phyloP scores from a whole-genome alignment of 2,329 filamentous ascomycete species.

The Penicillium sp. region DNA sequence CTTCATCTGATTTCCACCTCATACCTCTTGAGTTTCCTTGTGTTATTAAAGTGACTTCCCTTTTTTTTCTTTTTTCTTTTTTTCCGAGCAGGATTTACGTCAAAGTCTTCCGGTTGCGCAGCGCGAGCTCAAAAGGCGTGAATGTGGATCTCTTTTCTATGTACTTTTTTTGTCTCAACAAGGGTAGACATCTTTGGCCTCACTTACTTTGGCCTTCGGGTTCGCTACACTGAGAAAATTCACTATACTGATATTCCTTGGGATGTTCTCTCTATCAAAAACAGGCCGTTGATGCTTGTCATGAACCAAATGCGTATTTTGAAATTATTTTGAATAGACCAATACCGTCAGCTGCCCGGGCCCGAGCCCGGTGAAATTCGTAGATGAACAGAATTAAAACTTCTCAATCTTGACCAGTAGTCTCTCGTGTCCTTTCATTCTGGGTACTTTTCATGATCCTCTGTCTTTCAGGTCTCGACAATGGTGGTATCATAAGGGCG shows the following conservation, averaged over 20 bases:
- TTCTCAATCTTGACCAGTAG: neutral
- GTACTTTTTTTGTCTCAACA: neutral
- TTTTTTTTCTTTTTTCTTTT: constrained; percentile 1
- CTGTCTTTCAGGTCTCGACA: neutral
- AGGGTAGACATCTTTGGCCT: neutral
- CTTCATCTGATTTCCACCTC: constrained; percentile 43
- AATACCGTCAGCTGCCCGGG: neutral
- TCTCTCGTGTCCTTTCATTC: neutral
- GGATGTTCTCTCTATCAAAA: neutral
- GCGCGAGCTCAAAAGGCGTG: constrained; percentile 27
- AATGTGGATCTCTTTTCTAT: constrained; percentile 17
- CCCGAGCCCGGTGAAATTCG: neutral
- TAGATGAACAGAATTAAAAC: neutral
- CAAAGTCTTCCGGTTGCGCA: constrained; percentile 22
- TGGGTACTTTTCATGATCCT: neutral
- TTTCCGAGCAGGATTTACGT: constrained; percentile 26
- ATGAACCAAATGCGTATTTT: constrained; percentile 13
- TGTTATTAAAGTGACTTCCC: constrained; percentile 33
- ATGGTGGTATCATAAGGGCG: no score
- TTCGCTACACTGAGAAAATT: neutral
- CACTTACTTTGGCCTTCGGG: neutral
- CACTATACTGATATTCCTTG: neutral
- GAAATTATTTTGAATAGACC: neutral
- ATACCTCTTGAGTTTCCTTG: constrained; percentile 37
- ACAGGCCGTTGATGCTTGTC: constrained; percentile 5